Evolutionary conservation across 495 filamentous ascomycete genomes (phyloP), one percentile per base, ranked within the genome.

Genomic region (Penicillium desertorum): DNA sequence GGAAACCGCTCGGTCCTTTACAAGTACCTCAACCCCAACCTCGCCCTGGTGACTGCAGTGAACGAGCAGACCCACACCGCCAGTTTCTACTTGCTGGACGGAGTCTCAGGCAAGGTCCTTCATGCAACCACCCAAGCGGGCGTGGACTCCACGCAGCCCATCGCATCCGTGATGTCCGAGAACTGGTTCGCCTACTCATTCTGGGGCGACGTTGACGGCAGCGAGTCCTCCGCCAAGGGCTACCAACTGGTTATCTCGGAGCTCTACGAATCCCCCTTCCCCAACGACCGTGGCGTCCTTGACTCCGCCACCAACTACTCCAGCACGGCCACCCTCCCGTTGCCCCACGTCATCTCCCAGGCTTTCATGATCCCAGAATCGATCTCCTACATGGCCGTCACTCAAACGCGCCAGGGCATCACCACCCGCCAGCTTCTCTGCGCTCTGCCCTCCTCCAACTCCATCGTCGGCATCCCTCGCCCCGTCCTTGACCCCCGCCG

Each of bases 141-240:
- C 16, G 85, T 95, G 34, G 95, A 98, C 67, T 78, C 82, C 1
- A 79, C 74, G 10, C 87, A 91, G 60, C 83, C 88, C 2, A 90
- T 97, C 60, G 72, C 86, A 20, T 89, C 89, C 36, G 82, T 81
- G 32, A 75, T 98, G 29, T 87, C 90, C 5, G 94, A 98, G 76
- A 98, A 99, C 76, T 98, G 92, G 92, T 90, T 96, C 70, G 79
- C 89, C 25, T 96, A 94, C 78, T 87, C 90, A n/a, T 89, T 92
- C 76, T 93, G 81, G 66, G 84, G 81, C 37, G 80, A 89, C 53
- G 75, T 81, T 25, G 51, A 56, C 58, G 65, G 30, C 32, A 25
- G 75, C 3, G 63, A 78, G 23, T 77, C 86, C 45, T 71, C 83
- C 2, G 77, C 90, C 49, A 89, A 88, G 73, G 92, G 91, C 22